Percentiles rank a stretch among this genome's conserved stretches.
These are phyloP conservation scores for Coelastrella sp. DNA, from an alignment of 139 green algal genomes.

Conservation along the genomic window DNA sequence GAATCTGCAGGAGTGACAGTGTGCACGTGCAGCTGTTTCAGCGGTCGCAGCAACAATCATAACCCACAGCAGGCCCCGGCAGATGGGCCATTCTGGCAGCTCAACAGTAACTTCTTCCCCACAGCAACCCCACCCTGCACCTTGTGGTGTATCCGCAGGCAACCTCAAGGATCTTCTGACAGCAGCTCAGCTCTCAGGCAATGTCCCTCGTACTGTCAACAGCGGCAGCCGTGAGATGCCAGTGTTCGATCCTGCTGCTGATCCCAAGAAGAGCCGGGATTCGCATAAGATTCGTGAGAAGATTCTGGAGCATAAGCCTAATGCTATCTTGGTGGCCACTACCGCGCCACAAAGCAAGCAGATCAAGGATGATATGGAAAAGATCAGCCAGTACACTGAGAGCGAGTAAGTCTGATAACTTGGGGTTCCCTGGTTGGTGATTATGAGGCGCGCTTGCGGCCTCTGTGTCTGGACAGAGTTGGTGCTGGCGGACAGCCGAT, in stretches of 20 bases:
- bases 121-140: no score
- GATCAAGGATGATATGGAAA: slow-evolving; percentile 77
- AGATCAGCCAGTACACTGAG: slow-evolving; percentile 45
- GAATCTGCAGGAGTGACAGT: neutral
- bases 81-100: no score
- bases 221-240: slow-evolving; percentile 20
- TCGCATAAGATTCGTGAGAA: slow-evolving; percentile 69
- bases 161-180: slow-evolving; percentile 83
- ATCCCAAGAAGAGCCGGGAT: slow-evolving; percentile 58
- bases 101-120: no score
- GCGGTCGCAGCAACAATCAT: no score
- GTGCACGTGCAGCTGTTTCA: neutral
- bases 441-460: no score
- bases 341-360: slow-evolving; percentile 62
- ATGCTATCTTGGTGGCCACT: slow-evolving; percentile 85
- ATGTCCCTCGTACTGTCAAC: slow-evolving; percentile 56
- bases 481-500: no score
- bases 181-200: slow-evolving; percentile 71
- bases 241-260: slow-evolving; percentile 29
- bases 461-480: no score
- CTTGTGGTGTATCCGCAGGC: slow-evolving; percentile 44
- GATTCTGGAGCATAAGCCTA: slow-evolving; percentile 81
- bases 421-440: no score
- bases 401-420: slow-evolving; percentile 4
- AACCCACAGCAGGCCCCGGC: no score